These are phyloP conservation scores for Capniomyces stellatus DNA, from an alignment of 371 early-diverging fungal genomes.

Conservation along the genomic window DNA sequence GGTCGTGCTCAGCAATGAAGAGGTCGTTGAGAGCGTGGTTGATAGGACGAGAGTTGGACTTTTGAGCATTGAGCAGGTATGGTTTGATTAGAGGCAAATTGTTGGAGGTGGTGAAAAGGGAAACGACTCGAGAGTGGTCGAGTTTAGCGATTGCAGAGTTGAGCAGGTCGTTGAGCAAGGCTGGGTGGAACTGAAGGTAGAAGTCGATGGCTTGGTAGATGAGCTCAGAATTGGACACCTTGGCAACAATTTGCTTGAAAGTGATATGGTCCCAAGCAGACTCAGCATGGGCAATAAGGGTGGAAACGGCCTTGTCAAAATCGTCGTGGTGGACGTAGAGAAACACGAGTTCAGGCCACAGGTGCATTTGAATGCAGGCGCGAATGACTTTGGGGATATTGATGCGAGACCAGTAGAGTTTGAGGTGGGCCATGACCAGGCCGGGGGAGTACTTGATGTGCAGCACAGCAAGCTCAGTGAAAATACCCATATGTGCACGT, in stretches of 20 bases:
- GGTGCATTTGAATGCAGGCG: constrained; percentile 76
- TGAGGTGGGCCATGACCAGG: constrained; percentile 87
- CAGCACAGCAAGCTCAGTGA: constrained; percentile 89
- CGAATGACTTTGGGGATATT: constrained; percentile 96
- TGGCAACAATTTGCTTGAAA: constrained; percentile 89
- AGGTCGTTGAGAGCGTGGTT: constrained; percentile 88
- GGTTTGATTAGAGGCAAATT: constrained; percentile 88
- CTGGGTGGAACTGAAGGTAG: constrained; percentile 88
- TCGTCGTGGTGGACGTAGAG: constrained; percentile 95
- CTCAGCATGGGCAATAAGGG: constrained; percentile 81
- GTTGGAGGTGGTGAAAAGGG: constrained; percentile 87
- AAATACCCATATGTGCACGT: constrained; percentile 98
- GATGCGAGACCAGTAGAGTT: constrained; percentile 86
- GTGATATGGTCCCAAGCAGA: constrained; percentile 81
- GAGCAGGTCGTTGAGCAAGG: constrained; percentile 78
- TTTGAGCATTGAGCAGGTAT: constrained; percentile 81
- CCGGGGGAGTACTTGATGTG: constrained; percentile 91
- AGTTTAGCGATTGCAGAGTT: constrained; percentile 70
- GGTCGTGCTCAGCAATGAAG: constrained; percentile 93
- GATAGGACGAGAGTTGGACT: constrained; percentile 32
- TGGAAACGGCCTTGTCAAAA: constrained; percentile 84
- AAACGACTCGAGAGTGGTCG: constrained; percentile 89
- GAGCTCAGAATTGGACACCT: constrained; percentile 87
- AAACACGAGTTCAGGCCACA: constrained; percentile 94
- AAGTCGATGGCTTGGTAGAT: constrained; percentile 93